Conservation (phyloP, 2,329 filamentous ascomycete species). For the Ramularia endophylla region DNA sequence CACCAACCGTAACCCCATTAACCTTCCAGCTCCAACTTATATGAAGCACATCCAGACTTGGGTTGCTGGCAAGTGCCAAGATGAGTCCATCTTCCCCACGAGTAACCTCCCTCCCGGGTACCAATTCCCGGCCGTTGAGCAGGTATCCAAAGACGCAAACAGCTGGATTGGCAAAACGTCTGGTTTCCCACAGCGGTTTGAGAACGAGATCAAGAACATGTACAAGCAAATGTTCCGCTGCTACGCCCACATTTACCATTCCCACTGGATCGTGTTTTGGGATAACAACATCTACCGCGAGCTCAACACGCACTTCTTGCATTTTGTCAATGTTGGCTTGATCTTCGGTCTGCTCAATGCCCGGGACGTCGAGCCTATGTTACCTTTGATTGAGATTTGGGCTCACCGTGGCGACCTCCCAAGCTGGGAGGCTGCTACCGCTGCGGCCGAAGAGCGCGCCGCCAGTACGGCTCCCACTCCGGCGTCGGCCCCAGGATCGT, state of each 20-base stretch:
- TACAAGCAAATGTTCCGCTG: conserved; percentile 52
- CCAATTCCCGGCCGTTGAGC: conserved; percentile 41
- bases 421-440: conserved; percentile 12
- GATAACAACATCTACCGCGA: conserved; percentile 44
- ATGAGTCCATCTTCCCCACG: conserved; percentile 83
- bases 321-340: conserved; percentile 60
- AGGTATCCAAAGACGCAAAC: conserved; percentile 48
- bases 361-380: conserved; percentile 92
- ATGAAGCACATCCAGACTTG: conserved; percentile 94
- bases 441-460: background rate
- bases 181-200: conserved; percentile 53
- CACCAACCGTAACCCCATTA: conserved; percentile 76
- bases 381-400: conserved; percentile 88
- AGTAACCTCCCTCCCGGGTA: conserved; percentile 65
- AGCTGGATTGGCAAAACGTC: conserved; percentile 86
- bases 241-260: conserved; percentile 49
- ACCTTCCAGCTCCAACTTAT: conserved; percentile 88
- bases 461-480: background rate
- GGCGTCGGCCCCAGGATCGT: background rate
- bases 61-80: conserved; percentile 94
- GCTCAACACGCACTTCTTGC: conserved; percentile 50
- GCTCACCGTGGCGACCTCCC: conserved; percentile 83
- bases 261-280: conserved; percentile 49
- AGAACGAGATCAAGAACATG: conserved; percentile 70
- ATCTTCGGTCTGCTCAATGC: conserved; percentile 73